Evolutionary conservation across 1,139 yeast species (phyloP).

Genomic region (Sugiyamaella castrensis): DNA sequence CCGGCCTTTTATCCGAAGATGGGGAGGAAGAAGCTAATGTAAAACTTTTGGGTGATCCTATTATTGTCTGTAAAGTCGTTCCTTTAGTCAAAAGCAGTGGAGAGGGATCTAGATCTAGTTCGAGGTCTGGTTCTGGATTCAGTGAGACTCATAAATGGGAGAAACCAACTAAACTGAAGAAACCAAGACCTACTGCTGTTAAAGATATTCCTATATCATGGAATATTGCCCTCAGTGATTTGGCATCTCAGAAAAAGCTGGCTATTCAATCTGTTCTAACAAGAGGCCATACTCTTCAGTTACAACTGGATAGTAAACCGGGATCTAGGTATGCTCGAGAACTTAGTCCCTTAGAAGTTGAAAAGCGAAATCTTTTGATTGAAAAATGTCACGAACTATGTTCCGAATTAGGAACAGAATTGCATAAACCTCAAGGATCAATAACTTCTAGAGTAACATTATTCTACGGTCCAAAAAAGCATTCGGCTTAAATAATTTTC

Average conservation of each 20-base stretch:
- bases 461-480: conserved; percentile 20
- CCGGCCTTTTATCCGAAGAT: conserved; percentile 8
- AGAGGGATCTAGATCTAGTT: neutral
- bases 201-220: conserved; percentile 36
- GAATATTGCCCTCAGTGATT: conserved; percentile 35
- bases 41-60: conserved; percentile 20
- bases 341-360: conserved; percentile 28
- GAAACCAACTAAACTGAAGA: conserved; percentile 18
- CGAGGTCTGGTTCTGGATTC: neutral
- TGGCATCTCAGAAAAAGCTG: conserved; percentile 35
- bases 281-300: conserved; percentile 33
- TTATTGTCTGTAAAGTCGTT: conserved; percentile 27
- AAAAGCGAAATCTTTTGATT: conserved; percentile 34
- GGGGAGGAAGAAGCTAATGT: neutral
- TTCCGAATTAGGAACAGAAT: conserved; percentile 29
- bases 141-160: neutral
- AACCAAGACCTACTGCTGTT: conserved; percentile 27
- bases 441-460: conserved; percentile 25
- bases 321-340: conserved; percentile 33
- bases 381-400: conserved; percentile 29
- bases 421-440: conserved; percentile 29
- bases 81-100: conserved; percentile 9
- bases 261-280: conserved; percentile 37
- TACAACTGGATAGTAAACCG: conserved; percentile 29
- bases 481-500: no score